A percentile compares a stretch with the other conserved stretches of the same genome.
Conservation (phyloP, 768 basidiomycete species). For the Tremella mesenterica region DNA sequence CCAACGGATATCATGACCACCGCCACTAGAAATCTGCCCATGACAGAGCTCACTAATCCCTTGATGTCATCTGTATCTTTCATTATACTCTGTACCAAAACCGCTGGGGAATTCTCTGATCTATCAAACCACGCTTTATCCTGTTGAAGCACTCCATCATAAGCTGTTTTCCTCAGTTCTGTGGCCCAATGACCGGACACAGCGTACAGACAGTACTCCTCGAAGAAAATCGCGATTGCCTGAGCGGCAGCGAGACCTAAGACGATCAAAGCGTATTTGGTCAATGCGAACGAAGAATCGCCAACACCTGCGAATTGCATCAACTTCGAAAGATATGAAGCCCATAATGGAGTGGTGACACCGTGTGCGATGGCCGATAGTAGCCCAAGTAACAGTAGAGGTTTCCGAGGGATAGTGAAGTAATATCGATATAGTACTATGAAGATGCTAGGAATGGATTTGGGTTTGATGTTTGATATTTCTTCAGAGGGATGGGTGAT, state of each 20-base stretch:
- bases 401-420: slow-evolving; percentile 67
- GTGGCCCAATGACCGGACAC: slow-evolving; percentile 68
- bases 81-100: slow-evolving; percentile 65
- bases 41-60: slow-evolving; percentile 61
- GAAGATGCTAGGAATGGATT: slow-evolving; percentile 8
- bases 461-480: too few species aligned
- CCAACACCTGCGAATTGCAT: slow-evolving; percentile 50
- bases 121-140: slow-evolving; percentile 83
- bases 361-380: slow-evolving; percentile 64
- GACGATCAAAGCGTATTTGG: slow-evolving; percentile 38
- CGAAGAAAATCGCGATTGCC: slow-evolving; percentile 63
- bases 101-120: slow-evolving; percentile 53
- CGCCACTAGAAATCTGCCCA: slow-evolving; percentile 66
- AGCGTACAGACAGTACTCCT: slow-evolving; percentile 72
- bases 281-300: slow-evolving; percentile 30
- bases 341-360: slow-evolving; percentile 83
- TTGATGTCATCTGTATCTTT: slow-evolving; percentile 87
- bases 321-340: slow-evolving; percentile 73
- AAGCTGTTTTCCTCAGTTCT: slow-evolving; percentile 53
- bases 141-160: slow-evolving; percentile 59
- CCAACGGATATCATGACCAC: slow-evolving; percentile 72
- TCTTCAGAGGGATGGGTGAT: slow-evolving; percentile 1
- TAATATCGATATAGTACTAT: slow-evolving; percentile 47
- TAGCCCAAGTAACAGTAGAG: slow-evolving; percentile 61
- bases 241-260: slow-evolving; percentile 67